Base-by-base conservation (phyloP, 768 basidiomycete species). In the Kwoniella pini region DNA sequence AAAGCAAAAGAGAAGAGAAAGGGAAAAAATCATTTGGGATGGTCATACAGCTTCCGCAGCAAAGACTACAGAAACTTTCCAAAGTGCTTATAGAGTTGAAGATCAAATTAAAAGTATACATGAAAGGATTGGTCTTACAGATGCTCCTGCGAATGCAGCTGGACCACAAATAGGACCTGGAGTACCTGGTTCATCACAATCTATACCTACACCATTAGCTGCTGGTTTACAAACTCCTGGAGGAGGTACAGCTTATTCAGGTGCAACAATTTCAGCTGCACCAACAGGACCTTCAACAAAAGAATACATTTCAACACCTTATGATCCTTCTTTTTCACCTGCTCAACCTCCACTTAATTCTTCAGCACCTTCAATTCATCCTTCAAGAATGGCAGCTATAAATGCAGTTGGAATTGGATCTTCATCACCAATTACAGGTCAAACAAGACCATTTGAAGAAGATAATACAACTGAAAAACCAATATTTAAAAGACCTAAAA, bases 41-140 rank as follows among this genome's bases (percentile, higher is more conserved):
- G 96, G 96, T 70, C 94, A 98, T 79, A 94, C 94, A 1, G 89
- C 91, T 43, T 89, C 91, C 43, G 97, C 94, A 80, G 88, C 88
- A 49, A 86, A 86, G 67, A 96, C 92, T 0, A 82, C 93, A 73
- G 90, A 93, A 83, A 91, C 91, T 74, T 99, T 88, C 82, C 93
- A 93, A 49, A 87, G 86, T 15, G 88, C 88, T 64, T 92, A 90
- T 82, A 94, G 92, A 76, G 87, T 98, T 76, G 92, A 97, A 80
- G 93, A 97, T 74, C 96, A 99, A 77, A 99, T 99, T 77, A 91
- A 91, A 43, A 91, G 93, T 48, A 92, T 98, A 60, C 94, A 96
- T 80, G 88, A 88, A 58, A 85, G 91, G 24, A 91, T 62, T 53
- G 57, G 61, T 53, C 33, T 77, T 4, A 61, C 52, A 40, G 50